Evolutionary conservation across 2,329 filamentous ascomycete genomes (phyloP).

Genomic region (Colletotrichum cereale): DNA sequence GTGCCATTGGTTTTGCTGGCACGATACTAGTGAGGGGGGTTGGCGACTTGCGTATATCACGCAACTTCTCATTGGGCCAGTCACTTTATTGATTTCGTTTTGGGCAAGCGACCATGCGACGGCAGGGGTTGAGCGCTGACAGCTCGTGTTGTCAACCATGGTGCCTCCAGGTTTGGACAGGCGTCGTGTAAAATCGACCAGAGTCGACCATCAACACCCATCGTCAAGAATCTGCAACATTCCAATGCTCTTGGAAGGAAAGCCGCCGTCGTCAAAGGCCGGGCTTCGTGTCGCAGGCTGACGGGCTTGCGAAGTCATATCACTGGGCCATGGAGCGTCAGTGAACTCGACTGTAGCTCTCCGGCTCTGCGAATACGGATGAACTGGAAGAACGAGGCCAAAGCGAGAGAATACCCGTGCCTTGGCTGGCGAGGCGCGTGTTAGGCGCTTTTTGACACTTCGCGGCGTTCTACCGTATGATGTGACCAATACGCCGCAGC

Average conservation of each 20-base stretch:
- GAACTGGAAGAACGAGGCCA: neutral
- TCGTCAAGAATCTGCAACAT: neutral
- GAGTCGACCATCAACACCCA: neutral
- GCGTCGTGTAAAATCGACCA: neutral
- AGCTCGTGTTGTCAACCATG: conserved; percentile 29
- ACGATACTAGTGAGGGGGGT: neutral
- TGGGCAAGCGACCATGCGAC: conserved; percentile 31
- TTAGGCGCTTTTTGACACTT: conserved; percentile 22
- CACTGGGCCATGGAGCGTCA: neutral
- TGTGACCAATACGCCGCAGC: conserved; percentile 12
- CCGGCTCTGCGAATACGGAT: neutral
- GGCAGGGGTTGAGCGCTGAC: conserved; percentile 21
- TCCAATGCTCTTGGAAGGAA: neutral
- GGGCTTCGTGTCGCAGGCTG: conserved; percentile 6
- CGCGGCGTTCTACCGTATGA: conserved; percentile 14
- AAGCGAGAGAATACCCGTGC: neutral
- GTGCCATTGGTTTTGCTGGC: conserved; percentile 7
- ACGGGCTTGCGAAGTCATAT: neutral
- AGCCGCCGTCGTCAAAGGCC: neutral
- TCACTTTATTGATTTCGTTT: conserved; percentile 34
- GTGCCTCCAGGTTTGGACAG: neutral
- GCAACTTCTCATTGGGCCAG: conserved; percentile 33
- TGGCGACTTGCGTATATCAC: conserved; percentile 1
- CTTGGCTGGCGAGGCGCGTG: conserved; percentile 12
- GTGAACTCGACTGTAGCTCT: neutral